A percentile compares a stretch with the other conserved stretches of the same genome.
phyloP scores from a whole-genome alignment of 2,329 filamentous ascomycete species.

The Colletotrichum scovillei region DNA sequence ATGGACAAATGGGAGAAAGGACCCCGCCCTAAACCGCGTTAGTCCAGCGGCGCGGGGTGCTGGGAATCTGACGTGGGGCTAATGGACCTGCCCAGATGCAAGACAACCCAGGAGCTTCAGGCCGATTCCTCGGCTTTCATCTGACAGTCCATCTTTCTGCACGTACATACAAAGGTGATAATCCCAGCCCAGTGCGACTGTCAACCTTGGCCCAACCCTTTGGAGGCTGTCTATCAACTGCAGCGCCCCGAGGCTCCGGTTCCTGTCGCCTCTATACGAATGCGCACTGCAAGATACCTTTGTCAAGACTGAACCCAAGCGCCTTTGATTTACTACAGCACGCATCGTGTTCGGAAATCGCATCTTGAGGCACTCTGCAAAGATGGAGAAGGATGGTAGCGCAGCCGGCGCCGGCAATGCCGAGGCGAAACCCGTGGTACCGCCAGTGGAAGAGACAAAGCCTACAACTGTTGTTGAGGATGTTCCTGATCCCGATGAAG shows the following conservation, averaged over 20 bases:
- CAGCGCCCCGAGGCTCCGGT: constrained; percentile 3
- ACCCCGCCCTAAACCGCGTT: constrained; percentile 21
- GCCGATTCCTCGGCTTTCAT: constrained; percentile 34
- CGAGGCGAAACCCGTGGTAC: constrained; percentile 34
- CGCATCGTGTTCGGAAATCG: neutral
- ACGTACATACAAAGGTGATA: constrained; percentile 32
- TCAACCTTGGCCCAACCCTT: constrained; percentile 1
- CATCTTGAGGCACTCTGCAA: neutral
- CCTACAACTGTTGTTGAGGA: constrained; percentile 57
- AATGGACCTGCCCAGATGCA: constrained; percentile 34
- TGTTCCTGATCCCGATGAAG: constrained; percentile 90
- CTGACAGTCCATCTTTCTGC: constrained; percentile 34
- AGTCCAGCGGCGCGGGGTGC: constrained; percentile 28
- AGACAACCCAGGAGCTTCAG: constrained; percentile 32
- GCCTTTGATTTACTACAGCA: neutral
- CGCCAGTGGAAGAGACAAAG: constrained; percentile 39
- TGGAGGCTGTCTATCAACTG: constrained; percentile 6
- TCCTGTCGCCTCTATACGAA: neutral
- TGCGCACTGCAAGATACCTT: neutral
- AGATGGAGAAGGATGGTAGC: constrained; percentile 29
- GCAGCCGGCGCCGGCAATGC: constrained; percentile 25
- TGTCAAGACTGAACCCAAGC: constrained; percentile 2
- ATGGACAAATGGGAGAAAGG: constrained; percentile 21
- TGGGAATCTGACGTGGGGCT: constrained; percentile 33
- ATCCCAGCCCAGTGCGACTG: constrained; percentile 27